Percentiles rank a stretch among this genome's conserved stretches.
These are phyloP conservation scores for Raddia guianensis DNA, from an alignment of 176 grass and related monocot species.

Conservation along the genomic window DNA sequence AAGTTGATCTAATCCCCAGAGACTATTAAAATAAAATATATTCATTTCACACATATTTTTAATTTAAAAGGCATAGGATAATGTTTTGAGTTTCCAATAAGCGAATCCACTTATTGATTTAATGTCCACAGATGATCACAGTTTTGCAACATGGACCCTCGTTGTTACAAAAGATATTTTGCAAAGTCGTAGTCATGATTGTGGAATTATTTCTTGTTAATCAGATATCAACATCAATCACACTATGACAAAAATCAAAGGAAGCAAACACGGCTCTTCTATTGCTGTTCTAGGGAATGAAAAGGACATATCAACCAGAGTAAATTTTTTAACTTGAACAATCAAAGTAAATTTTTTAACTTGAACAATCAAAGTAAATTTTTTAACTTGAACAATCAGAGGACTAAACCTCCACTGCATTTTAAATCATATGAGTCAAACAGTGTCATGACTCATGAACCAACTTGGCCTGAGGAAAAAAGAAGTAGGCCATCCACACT, in stretches of 20 bases:
- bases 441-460: constrained; percentile 3
- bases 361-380: constrained; percentile 7
- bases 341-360: too few relatives aligned
- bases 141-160: background rate
- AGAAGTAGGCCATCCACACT: background rate
- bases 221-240: constrained; percentile 28
- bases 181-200: background rate
- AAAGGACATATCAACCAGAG: constrained; percentile 33
- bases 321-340: background rate
- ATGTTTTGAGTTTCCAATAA: background rate
- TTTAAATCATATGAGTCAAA: background rate
- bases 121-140: constrained; percentile 10
- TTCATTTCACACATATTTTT: constrained; percentile 1
- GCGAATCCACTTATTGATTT: background rate
- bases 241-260: constrained; percentile 17
- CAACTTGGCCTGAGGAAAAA: too few relatives aligned
- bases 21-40: background rate
- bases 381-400: background rate
- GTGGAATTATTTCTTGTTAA: background rate
- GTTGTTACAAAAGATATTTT: constrained; percentile 1
- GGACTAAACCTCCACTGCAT: background rate
- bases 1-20: background rate
- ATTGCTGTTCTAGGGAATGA: constrained; percentile 29
- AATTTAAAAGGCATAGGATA: background rate
- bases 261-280: constrained; percentile 11